Conservation (phyloP, 2,329 filamentous ascomycete species). For the Juglanconis oblonga region DNA sequence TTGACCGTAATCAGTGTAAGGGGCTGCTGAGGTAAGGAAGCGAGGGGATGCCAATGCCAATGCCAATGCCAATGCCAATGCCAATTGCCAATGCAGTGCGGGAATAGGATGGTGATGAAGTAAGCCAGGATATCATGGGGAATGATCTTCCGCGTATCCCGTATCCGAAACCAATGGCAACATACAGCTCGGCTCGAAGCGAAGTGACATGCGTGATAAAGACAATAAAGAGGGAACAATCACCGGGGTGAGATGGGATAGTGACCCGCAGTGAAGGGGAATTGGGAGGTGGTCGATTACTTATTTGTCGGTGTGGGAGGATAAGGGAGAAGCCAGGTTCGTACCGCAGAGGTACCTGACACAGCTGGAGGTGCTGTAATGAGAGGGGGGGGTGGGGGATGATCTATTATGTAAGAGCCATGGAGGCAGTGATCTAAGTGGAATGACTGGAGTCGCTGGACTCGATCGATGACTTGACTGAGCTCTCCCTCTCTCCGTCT, state of each 20-base stretch:
- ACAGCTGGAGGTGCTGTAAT: background rate
- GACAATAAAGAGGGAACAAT: background rate
- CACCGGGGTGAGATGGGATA: background rate
- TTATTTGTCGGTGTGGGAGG: constrained; percentile 5
- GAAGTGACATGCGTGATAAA: background rate
- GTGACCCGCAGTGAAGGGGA: background rate
- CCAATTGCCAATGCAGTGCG: background rate
- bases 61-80: too few species aligned
- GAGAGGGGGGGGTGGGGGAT: background rate
- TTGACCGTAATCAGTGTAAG: constrained; percentile 9
- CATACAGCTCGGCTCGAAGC: background rate
- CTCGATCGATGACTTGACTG: background rate
- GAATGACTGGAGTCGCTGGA: background rate
- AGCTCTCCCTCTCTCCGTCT: background rate
- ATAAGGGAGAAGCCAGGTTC: background rate
- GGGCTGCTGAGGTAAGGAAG: constrained; percentile 3
- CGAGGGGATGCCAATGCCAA: background rate
- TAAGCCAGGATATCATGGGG: constrained; percentile 6
- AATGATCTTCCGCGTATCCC: background rate
- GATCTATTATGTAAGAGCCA: constrained; percentile 7
- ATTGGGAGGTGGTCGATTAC: constrained; percentile 3
- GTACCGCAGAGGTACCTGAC: background rate
- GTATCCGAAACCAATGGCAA: background rate
- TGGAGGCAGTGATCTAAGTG: background rate
- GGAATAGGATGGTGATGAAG: constrained; percentile 12